phyloP scores from a whole-genome alignment of 2,329 filamentous ascomycete species.

The Apiospora koreana region DNA sequence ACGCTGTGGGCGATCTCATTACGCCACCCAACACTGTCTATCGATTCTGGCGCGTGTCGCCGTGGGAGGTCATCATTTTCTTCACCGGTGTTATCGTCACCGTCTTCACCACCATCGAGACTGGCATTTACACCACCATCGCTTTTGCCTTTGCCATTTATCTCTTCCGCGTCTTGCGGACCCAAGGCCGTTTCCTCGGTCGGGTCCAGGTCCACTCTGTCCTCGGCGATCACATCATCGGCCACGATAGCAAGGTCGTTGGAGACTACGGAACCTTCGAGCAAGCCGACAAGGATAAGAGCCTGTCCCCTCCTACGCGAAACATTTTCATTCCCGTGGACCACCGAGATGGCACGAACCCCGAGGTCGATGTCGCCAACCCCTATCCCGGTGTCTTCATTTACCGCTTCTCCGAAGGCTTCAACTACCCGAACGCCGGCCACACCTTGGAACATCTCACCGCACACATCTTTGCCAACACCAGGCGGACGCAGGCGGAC shows the following conservation, averaged over 20 bases:
- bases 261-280: constrained; percentile 60
- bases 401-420: constrained; percentile 91
- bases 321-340: constrained; percentile 87
- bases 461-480: constrained; percentile 66
- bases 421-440: constrained; percentile 94
- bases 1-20: constrained; percentile 90
- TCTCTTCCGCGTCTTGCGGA: constrained; percentile 80
- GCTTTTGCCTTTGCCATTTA: constrained; percentile 74
- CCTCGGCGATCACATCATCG: constrained; percentile 71
- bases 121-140: constrained; percentile 89
- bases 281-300: constrained; percentile 45
- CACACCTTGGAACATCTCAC: constrained; percentile 82
- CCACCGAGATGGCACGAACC: constrained; percentile 89
- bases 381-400: constrained; percentile 95
- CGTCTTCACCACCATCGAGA: constrained; percentile 84
- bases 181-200: constrained; percentile 82
- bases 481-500: constrained; percentile 73
- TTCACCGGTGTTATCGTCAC: constrained; percentile 90
- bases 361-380: constrained; percentile 72
- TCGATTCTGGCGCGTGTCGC: constrained; percentile 93
- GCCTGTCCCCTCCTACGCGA: constrained; percentile 44
- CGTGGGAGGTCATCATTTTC: constrained; percentile 88
- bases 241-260: constrained; percentile 54
- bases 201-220: constrained; percentile 83
- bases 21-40: constrained; percentile 90